Evolutionary conservation across 2,329 filamentous ascomycete genomes (phyloP).

Genomic region (Pleurostoma richardsiae): DNA sequence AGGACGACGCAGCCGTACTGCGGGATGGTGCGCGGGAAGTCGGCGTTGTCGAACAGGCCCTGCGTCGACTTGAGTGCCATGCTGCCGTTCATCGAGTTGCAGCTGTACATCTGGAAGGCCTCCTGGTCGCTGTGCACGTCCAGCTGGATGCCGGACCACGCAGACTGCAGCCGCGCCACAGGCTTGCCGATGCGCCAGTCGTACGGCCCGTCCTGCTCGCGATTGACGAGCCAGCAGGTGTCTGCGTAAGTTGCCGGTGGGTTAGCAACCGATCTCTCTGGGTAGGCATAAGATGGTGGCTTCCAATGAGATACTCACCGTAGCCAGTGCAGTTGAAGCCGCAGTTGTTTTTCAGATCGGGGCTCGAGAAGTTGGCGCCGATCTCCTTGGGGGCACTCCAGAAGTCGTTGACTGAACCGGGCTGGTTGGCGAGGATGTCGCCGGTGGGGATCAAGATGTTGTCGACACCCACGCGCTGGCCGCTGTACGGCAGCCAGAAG

Average conservation of each 20-base stretch:
- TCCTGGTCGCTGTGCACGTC: conserved; percentile 81
- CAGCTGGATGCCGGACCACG: conserved; percentile 77
- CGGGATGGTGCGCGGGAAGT: conserved; percentile 58
- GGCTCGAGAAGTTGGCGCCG: conserved; percentile 60
- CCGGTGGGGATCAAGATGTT: conserved; percentile 71
- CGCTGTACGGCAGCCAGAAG: conserved; percentile 67
- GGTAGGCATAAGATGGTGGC: too few species aligned
- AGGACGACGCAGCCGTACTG: conserved; percentile 84
- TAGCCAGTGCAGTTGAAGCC: conserved; percentile 80
- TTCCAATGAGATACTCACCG: conserved; percentile 43
- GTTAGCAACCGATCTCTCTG: neutral
- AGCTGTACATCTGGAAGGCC: conserved; percentile 85
- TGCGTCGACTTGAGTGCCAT: conserved; percentile 67
- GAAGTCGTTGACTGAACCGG: conserved; percentile 70
- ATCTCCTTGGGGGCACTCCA: conserved; percentile 79
- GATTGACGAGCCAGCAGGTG: conserved; percentile 66
- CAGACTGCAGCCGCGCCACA: conserved; percentile 63
- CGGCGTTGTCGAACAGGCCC: conserved; percentile 49
- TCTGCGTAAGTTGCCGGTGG: conserved; percentile 28
- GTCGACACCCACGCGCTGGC: conserved; percentile 64
- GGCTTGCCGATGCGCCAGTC: conserved; percentile 59
- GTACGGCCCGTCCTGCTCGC: conserved; percentile 48
- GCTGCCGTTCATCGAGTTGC: conserved; percentile 69
- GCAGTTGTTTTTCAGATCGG: conserved; percentile 67
- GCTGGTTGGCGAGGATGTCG: conserved; percentile 64